A percentile compares a stretch with the other conserved stretches of the same genome.
phyloP scores from a whole-genome alignment of 106 monocot species.

The Dendrobium chrysotoxum region DNA sequence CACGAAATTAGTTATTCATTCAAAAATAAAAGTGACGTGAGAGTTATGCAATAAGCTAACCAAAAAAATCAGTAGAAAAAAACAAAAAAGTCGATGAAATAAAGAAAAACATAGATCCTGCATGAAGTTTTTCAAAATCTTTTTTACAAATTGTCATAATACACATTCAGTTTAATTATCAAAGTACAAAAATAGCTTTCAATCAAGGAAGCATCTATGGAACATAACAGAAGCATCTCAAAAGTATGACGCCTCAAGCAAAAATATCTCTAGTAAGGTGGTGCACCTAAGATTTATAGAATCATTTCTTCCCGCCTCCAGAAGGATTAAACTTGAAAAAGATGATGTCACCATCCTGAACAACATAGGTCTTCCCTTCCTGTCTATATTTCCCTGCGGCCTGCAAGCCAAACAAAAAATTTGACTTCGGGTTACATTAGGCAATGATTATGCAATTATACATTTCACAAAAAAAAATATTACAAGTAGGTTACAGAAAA shows the following conservation, averaged over 20 bases:
- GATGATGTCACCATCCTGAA: conserved; percentile 91
- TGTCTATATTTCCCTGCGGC: conserved; percentile 95
- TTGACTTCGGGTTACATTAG: background rate
- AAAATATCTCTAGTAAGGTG: background rate
- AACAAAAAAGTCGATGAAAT: too few species aligned
- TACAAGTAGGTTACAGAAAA: too few species aligned
- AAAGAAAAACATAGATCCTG: background rate
- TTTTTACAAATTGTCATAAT: background rate
- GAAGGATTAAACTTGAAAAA: conserved; percentile 98
- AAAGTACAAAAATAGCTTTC: background rate
- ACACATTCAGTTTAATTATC: too few species aligned
- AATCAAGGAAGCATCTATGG: background rate
- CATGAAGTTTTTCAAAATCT: background rate
- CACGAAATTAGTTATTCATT: too few species aligned
- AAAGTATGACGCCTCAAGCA: background rate
- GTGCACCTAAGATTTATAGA: background rate
- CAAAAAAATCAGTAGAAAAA: too few species aligned
- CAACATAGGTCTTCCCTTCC: conserved; percentile 95
- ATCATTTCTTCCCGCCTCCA: conserved; percentile 89
- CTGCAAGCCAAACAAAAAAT: conserved; percentile 16
- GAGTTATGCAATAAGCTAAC: too few species aligned
- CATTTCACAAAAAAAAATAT: background rate
- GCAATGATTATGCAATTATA: background rate
- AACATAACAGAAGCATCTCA: background rate
- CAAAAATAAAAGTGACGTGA: too few species aligned